Evolutionary conservation across 2,329 filamentous ascomycete species (phyloP).

Genomic region (Neobulgaria alba): DNA sequence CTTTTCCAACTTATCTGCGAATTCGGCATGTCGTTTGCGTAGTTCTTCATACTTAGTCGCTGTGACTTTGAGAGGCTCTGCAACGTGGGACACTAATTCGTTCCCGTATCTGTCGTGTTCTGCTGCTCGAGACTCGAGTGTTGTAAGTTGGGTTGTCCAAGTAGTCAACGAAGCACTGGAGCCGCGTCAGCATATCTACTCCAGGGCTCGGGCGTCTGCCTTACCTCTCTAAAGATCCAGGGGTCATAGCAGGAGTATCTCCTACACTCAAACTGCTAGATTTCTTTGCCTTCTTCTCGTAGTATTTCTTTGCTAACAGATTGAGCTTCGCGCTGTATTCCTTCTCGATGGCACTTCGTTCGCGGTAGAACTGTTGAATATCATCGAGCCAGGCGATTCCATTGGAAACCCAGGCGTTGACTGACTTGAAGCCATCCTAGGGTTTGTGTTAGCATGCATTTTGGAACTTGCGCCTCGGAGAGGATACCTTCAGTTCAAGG

Average conservation of each 20-base stretch:
- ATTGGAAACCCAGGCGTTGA: slow-evolving; percentile 82
- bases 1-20: slow-evolving; percentile 78
- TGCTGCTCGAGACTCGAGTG: slow-evolving; percentile 75
- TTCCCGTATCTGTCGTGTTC: slow-evolving; percentile 83
- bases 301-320: slow-evolving; percentile 88
- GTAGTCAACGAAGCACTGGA: slow-evolving; percentile 84
- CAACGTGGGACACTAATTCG: slow-evolving; percentile 70
- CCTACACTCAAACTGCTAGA: slow-evolving; percentile 82
- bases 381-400: slow-evolving; percentile 95
- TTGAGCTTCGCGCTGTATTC: slow-evolving; percentile 89
- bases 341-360: slow-evolving; percentile 89
- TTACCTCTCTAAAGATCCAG: slow-evolving; percentile 85
- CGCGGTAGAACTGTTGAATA: slow-evolving; percentile 94
- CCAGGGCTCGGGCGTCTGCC: slow-evolving; percentile 9
- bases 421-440: slow-evolving; percentile 93
- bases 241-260: slow-evolving; percentile 85
- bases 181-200: slow-evolving; percentile 14
- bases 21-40: slow-evolving; percentile 83
- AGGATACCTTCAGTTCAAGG: slow-evolving; percentile 76
- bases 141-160: slow-evolving; percentile 89
- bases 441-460: slow-evolving; percentile 3
- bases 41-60: slow-evolving; percentile 77
- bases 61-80: slow-evolving; percentile 75
- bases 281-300: slow-evolving; percentile 92
- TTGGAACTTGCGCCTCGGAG: slow-evolving; percentile 10